Percentiles rank a stretch among this genome's conserved stretches.
Evolutionary conservation across 257 asterid genomes (phyloP).

Genomic region (Rubia yunnanensis): DNA sequence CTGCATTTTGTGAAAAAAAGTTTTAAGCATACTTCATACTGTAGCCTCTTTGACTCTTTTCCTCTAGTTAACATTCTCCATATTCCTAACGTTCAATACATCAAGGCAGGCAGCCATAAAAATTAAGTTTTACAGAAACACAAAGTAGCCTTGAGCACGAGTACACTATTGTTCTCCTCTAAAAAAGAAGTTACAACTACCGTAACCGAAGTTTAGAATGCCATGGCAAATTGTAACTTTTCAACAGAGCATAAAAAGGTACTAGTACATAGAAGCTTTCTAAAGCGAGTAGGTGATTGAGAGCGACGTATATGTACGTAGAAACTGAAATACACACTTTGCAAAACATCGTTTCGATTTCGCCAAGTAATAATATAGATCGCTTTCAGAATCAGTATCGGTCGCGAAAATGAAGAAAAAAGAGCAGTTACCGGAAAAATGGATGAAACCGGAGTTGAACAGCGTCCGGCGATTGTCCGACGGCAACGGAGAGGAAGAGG

Average conservation of each 20-base stretch:
- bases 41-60: too few relatives aligned
- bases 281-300: background rate
- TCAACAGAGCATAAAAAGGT: background rate
- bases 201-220: background rate
- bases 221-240: background rate
- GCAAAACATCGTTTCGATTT: background rate
- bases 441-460: constrained; percentile 23
- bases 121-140: too few relatives aligned
- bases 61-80: too few relatives aligned
- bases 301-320: background rate
- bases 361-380: too few relatives aligned
- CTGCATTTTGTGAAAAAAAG: too few relatives aligned
- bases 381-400: background rate
- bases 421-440: constrained; percentile 36
- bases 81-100: too few relatives aligned
- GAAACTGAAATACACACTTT: background rate
- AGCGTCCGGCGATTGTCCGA: constrained; percentile 11
- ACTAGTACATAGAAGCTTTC: background rate
- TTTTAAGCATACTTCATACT: too few relatives aligned
- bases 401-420: background rate
- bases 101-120: too few relatives aligned
- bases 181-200: too few relatives aligned
- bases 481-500: constrained; percentile 33
- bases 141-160: background rate
- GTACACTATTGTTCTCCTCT: too few relatives aligned